Evolutionary conservation across 495 filamentous ascomycete species (phyloP).

Genomic region (Neurospora sp.): DNA sequence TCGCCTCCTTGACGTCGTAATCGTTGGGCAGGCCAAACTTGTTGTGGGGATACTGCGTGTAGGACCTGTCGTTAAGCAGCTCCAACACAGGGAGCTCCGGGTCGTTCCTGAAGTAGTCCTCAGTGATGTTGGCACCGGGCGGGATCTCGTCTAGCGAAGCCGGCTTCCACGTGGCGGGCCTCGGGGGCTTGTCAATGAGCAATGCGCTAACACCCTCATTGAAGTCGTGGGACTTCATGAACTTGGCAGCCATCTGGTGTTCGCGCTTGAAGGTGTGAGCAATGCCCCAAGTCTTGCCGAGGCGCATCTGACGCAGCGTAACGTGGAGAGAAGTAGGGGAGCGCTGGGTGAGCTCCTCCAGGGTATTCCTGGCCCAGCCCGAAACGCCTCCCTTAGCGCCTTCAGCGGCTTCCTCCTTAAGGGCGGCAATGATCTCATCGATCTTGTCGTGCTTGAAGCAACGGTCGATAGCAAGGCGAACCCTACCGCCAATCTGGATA

Average conservation of each 20-base stretch:
- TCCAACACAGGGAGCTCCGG: slow-evolving; percentile 33
- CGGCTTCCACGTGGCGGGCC: slow-evolving; percentile 58
- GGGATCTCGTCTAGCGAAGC: slow-evolving; percentile 52
- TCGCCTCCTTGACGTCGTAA: slow-evolving; percentile 48
- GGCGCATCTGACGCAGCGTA: slow-evolving; percentile 65
- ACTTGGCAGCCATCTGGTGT: slow-evolving; percentile 63
- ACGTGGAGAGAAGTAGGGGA: slow-evolving; percentile 81
- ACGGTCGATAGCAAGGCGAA: slow-evolving; percentile 73
- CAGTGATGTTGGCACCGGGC: slow-evolving; percentile 32
- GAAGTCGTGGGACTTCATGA: slow-evolving; percentile 87
- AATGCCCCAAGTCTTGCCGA: slow-evolving; percentile 67
- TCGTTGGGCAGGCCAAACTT: slow-evolving; percentile 64
- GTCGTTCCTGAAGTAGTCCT: slow-evolving; percentile 48
- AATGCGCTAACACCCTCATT: slow-evolving; percentile 70
- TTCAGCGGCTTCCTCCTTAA: slow-evolving; percentile 45
- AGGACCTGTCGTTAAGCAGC: slow-evolving; percentile 42
- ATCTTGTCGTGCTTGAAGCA: slow-evolving; percentile 61
- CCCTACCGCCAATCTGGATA: slow-evolving; percentile 50
- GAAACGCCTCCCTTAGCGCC: slow-evolving; percentile 40
- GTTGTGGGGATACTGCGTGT: slow-evolving; percentile 56
- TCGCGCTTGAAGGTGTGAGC: slow-evolving; percentile 73
- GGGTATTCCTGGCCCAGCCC: slow-evolving; percentile 66
- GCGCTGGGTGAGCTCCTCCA: slow-evolving; percentile 57
- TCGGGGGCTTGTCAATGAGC: slow-evolving; percentile 49
- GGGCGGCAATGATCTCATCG: slow-evolving; percentile 56